Conservation (phyloP, 2,329 filamentous ascomycete genomes). For the Calonectria honghensis region DNA sequence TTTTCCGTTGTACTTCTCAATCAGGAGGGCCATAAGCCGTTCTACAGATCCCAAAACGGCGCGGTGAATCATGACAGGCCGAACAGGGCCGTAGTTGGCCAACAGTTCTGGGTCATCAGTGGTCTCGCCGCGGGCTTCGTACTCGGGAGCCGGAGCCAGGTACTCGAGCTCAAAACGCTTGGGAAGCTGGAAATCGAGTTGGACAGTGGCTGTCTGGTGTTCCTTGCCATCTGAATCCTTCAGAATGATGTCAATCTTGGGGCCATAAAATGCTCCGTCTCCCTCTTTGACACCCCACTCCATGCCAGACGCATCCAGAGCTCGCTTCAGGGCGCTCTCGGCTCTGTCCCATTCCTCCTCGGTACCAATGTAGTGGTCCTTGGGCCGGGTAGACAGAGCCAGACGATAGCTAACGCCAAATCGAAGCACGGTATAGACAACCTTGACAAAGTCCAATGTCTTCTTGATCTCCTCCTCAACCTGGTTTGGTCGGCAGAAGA, state of each 20-base stretch:
- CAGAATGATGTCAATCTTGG: slow-evolving; percentile 92
- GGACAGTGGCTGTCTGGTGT: slow-evolving; percentile 91
- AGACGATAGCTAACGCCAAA: slow-evolving; percentile 82
- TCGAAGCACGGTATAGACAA: slow-evolving; percentile 81
- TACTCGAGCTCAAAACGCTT: slow-evolving; percentile 88
- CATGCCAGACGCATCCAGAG: slow-evolving; percentile 79
- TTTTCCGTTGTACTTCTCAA: slow-evolving; percentile 86
- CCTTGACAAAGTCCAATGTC: slow-evolving; percentile 83
- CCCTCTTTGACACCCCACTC: slow-evolving; percentile 85
- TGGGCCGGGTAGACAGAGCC: slow-evolving; percentile 85
- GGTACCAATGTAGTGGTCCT: slow-evolving; percentile 85
- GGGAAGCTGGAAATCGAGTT: slow-evolving; percentile 92
- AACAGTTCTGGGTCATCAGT: slow-evolving; percentile 69
- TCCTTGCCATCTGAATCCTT: slow-evolving; percentile 88
- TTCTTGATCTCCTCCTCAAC: slow-evolving; percentile 83
- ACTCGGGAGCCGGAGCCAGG: slow-evolving; percentile 78
- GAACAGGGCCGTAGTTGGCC: slow-evolving; percentile 74
- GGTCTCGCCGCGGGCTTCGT: slow-evolving; percentile 72
- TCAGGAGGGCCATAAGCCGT: slow-evolving; percentile 88
- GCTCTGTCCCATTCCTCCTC: slow-evolving; percentile 76
- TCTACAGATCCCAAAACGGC: slow-evolving; percentile 91
- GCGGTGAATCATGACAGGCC: slow-evolving; percentile 88
- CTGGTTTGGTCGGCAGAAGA: slow-evolving; percentile 88
- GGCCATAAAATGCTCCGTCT: slow-evolving; percentile 93
- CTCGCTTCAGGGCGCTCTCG: slow-evolving; percentile 63